Percentiles rank a stretch among this genome's conserved stretches.
Evolutionary conservation across 2,329 filamentous ascomycete species (phyloP).

Genomic region (Xylariales sp.): DNA sequence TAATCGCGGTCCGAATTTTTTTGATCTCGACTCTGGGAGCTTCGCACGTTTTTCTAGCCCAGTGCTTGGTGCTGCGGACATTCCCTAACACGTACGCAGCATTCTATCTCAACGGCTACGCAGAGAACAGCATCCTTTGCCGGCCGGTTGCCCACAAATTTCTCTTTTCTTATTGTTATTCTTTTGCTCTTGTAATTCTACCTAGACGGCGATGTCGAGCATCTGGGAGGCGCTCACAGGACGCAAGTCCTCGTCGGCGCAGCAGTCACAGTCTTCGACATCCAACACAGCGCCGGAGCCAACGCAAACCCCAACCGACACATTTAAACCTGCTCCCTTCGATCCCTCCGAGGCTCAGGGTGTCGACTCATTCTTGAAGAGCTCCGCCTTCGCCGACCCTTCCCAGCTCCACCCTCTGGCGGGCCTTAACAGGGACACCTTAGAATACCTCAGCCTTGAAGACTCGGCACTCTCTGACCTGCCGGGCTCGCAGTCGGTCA

Average conservation of each 20-base stretch:
- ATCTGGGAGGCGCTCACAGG: constrained; percentile 61
- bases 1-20: constrained; percentile 8
- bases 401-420: constrained; percentile 88
- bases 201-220: constrained; percentile 37
- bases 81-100: too few relatives aligned
- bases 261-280: constrained; percentile 27
- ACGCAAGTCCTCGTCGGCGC: constrained; percentile 44
- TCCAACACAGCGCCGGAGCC: constrained; percentile 36
- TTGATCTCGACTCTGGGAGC: constrained; percentile 1
- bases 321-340: constrained; percentile 55
- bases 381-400: constrained; percentile 75
- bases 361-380: constrained; percentile 80
- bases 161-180: constrained; percentile 9
- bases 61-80: too few relatives aligned
- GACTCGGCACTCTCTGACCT: constrained; percentile 84
- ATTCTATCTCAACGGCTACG: too few relatives aligned
- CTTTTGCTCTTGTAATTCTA: constrained; percentile 3
- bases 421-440: constrained; percentile 84
- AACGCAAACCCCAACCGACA: constrained; percentile 41
- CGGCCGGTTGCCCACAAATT: constrained; percentile 7
- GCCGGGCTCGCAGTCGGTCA: constrained; percentile 78
- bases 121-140: too few relatives aligned
- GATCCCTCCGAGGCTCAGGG: constrained; percentile 72
- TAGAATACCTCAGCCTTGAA: constrained; percentile 94
- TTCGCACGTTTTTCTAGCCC: neutral